Base-by-base conservation (phyloP, 2,329 filamentous ascomycete genomes). In the Clonostachys rosea region DNA sequence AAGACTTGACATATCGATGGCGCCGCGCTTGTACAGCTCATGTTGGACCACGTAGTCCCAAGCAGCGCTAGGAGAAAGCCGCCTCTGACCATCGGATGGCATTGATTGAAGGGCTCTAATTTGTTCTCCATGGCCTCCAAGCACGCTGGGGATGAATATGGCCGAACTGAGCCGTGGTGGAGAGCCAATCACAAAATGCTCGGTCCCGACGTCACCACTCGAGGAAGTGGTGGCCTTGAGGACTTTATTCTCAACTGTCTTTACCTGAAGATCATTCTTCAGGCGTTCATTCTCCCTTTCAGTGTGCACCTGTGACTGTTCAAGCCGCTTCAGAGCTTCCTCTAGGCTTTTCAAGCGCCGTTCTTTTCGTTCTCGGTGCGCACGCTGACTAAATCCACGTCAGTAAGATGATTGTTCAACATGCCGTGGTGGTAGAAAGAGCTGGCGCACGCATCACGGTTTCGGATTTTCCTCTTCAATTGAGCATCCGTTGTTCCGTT, bases 321-420 rank as follows among this genome's bases (percentile, higher is more conserved):
- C 87, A 34, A 96, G 81, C 43, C 74, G 76, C 44, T 81, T 85
- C 30, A 97, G 83, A 63, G 95, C 94, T 48, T 83, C 81, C 68
- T 97, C 91, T 20, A 97, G 84, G 51, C 97, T 91, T 64, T 91
- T 91, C 52, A 97, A 91, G 60, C 95, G 91, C 49, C 85, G 86
- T 65, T 97, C 92, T 67, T 97, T 97, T 56, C 92, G 86, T 68
- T 97, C 92, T 50, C 92, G 89, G 67, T 97, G 97, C 34, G 94
- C 92, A 57, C 92, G 86, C 76, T 97, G 94, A 43, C 92, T 96
- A 52, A 30, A 36, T 24, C 34, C 47, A 14, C n/a, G 3, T 5
- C 44, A 24, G 49, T n/a, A 16, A 42, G 34, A 34, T 43, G 9
- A 24, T n/a, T 45, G 34, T 4, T n/a, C 30, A 36, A 12, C 8